Conservation (phyloP, 192 early-diverging fungal species). For the Jimgerdemannia lactiflua region DNA sequence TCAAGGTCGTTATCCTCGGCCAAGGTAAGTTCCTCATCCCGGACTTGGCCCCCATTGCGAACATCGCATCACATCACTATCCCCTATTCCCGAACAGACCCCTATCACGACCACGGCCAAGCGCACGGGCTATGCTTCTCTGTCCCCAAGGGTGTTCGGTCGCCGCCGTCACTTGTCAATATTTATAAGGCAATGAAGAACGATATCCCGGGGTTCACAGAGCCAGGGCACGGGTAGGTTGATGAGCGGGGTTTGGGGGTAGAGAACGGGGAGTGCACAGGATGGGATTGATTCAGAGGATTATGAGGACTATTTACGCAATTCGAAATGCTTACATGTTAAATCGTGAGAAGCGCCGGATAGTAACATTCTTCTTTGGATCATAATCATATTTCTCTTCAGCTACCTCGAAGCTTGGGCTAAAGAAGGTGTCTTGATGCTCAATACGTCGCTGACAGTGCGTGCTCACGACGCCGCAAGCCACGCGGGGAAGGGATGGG, state of each 20-base stretch:
- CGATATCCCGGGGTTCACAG: conserved; percentile 69
- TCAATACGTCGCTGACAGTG: conserved; percentile 90
- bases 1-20: conserved; percentile 90
- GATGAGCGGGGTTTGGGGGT: too few species aligned
- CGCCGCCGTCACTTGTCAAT: conserved; percentile 88
- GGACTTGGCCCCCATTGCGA: background rate
- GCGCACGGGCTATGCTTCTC: conserved; percentile 94
- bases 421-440: conserved; percentile 81
- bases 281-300: too few species aligned
- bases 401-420: conserved; percentile 77
- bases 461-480: conserved; percentile 74
- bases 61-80: background rate
- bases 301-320: too few species aligned
- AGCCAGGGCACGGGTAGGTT: conserved; percentile 67
- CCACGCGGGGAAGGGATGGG: conserved; percentile 85
- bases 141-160: conserved; percentile 69
- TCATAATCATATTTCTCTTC: background rate
- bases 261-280: too few species aligned
- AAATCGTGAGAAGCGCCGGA: too few species aligned
- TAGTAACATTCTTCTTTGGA: too few species aligned
- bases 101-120: conserved; percentile 65
- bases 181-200: conserved; percentile 80
- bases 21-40: conserved; percentile 61
- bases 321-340: too few species aligned
- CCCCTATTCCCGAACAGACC: conserved; percentile 49